Base-by-base conservation (phyloP, 2,329 filamentous ascomycete species). In the Penicillium thymicola region DNA sequence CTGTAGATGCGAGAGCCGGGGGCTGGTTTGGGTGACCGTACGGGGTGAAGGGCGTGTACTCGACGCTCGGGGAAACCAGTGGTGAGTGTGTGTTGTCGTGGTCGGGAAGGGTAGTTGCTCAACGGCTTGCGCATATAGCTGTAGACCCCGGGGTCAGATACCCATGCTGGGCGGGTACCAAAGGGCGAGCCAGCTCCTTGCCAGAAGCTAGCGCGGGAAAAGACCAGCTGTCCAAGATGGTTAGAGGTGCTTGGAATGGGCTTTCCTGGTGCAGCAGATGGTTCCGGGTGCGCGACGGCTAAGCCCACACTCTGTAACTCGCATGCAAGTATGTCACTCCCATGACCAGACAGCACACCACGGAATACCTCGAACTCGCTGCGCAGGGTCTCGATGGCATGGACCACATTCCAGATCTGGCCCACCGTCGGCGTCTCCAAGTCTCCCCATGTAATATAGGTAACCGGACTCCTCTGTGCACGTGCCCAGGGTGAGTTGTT, bases 1-100 rank as follows among this genome's bases (percentile, higher is more conserved):
- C 87, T 90, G 77, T 92, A 92, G 63, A 90, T 81, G 57, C 87
- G 80, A 3, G 85, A 82, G 2, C 88, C 87, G 0, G 87, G 86
- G 1, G 78, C 75, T 5, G 89, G 89, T 75, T 92, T 32, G 30
- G 84, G 80, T 2, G 85, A 83, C 8, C 89, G 85, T 6, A 87
- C 78, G 4, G 89, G 89, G 72, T 92, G 89, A 74, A 83, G 85
- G 16, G 83, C 78, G 68, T 87, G 82, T 11, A 82, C 74, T 8
- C 75, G 76, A 50, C 77, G 66, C 4, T 75, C 68, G 8, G 78
- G 76, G 52, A 79, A 70, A 3, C 77, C 72, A 18, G 76, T 81
- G 4, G 77, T 79, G 55, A 80, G 72, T 18, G 75, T 74, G 60
- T 64, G 67, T 45, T 70, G 63, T 5, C 65, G 57, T 10, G 69